Percentiles rank a stretch among this genome's conserved stretches.
These are phyloP conservation scores for Leptographium wingfieldii DNA, from an alignment of 2,329 filamentous ascomycete species.

Conservation along the genomic window DNA sequence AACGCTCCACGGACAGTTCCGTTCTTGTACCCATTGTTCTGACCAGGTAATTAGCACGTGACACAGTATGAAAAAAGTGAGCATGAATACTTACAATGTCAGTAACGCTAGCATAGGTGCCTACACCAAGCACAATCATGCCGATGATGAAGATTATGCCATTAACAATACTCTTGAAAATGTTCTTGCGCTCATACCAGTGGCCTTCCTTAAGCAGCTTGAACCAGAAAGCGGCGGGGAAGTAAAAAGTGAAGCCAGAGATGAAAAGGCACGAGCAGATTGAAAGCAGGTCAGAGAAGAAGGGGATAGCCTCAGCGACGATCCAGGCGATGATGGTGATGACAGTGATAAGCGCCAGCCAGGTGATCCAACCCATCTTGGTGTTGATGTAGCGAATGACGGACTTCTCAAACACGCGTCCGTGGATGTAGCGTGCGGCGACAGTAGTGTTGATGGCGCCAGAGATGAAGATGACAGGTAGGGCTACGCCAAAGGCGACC, in stretches of 20 bases:
- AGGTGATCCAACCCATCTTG: slow-evolving; percentile 30
- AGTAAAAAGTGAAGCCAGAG: slow-evolving; percentile 30
- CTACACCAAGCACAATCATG: slow-evolving; percentile 1
- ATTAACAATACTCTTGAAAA: slow-evolving; percentile 4
- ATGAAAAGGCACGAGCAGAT: slow-evolving; percentile 38
- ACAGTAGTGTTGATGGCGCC: slow-evolving; percentile 26
- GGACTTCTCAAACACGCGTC: slow-evolving; percentile 29
- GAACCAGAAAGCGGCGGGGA: slow-evolving; percentile 22
- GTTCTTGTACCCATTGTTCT: neutral
- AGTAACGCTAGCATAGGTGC: slow-evolving; percentile 8
- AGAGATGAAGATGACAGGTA: slow-evolving; percentile 63
- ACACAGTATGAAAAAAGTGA: neutral
- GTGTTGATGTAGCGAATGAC: slow-evolving; percentile 35
- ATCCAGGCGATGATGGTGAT: slow-evolving; percentile 56
- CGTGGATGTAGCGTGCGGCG: slow-evolving; percentile 32
- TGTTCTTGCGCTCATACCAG: slow-evolving; percentile 17
- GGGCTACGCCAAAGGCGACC: slow-evolving; percentile 55
- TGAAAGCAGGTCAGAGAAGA: slow-evolving; percentile 56
- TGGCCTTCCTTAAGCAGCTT: slow-evolving; percentile 19
- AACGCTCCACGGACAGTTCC: neutral
- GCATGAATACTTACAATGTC: slow-evolving; percentile 4
- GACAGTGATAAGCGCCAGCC: slow-evolving; percentile 44
- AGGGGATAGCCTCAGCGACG: slow-evolving; percentile 60
- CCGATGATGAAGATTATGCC: slow-evolving; percentile 3
- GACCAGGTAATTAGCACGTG: neutral